Evolutionary conservation across 1,284 basidiomycete genomes (phyloP), one percentile per base, ranked within the genome.

Genomic region (Sutorius eximius): DNA sequence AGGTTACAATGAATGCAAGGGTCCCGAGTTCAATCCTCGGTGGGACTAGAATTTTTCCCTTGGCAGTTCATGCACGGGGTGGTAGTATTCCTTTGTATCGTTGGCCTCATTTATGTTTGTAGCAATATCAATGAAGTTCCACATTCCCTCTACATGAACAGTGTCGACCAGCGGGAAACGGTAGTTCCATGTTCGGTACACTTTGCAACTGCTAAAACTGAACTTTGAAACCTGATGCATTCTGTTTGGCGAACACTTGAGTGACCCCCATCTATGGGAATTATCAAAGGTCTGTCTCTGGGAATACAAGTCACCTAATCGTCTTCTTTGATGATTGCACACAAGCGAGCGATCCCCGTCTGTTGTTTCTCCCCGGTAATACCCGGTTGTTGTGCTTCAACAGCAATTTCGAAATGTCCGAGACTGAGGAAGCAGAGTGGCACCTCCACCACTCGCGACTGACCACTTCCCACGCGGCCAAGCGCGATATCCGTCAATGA

Each of bases 341-440:
- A 47, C 46, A 71, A 22, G 37, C 58, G 50, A 36, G 65, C 57
- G 2, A 61, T 43, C 22, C 71, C 70, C 30, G 62, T 59, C 58
- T 50, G 68, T 30, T 45, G 58, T 32, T 52, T 45, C 34, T 52
- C 57, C 41, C 53, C 61, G 22, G 6, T 2, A 36, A 43, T 13
- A 24, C 56, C 58, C 4, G 66, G 24, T 27, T 57, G 49, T 38
- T 50, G 76, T 10, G 80, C 82, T 60, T 83, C 78, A 3, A 82
- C 86, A 16, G 76, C 74, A 51, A 95, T 76, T 47, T 85, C 85
- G 63, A 89, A 95, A 38, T 74, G 68, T 5, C 93, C 93, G 45
- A 77, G 75, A 8, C 90, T 81, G 20, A 95, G 78, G 71, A 96
- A 92, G 58, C 85, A 87, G 5, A 93, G 63, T 2, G 85, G 79